Conservation (phyloP, 1,284 basidiomycete genomes). For the Fistulina hepatica region DNA sequence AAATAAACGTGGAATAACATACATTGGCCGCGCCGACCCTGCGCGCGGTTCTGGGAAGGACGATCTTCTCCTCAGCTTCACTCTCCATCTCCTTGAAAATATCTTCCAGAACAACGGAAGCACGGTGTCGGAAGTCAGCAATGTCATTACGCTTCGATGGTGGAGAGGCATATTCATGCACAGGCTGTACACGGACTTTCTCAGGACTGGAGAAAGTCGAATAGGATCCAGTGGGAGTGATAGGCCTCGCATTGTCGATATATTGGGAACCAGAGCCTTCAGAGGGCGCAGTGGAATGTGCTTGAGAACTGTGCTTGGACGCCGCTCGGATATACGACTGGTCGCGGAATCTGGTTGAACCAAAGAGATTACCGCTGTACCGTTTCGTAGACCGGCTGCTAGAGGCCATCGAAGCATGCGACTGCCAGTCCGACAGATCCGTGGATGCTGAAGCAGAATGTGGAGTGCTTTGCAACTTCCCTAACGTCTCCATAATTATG, state of each 20-base stretch:
- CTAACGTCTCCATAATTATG: slow-evolving; percentile 66
- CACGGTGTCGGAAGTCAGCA: slow-evolving; percentile 36
- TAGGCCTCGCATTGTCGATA: slow-evolving; percentile 36
- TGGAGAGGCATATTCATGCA: slow-evolving; percentile 21
- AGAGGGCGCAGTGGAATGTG: slow-evolving; percentile 39
- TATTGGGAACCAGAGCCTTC: slow-evolving; percentile 38
- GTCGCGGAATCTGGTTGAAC: slow-evolving; percentile 65
- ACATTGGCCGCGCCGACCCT: slow-evolving; percentile 24
- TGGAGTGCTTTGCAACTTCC: slow-evolving; percentile 14
- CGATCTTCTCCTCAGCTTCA: slow-evolving; percentile 57
- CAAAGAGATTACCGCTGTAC: slow-evolving; percentile 75
- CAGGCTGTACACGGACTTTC: slow-evolving; percentile 29
- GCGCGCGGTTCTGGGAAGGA: slow-evolving; percentile 54
- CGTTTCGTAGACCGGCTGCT: slow-evolving; percentile 41
- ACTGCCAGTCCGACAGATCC: slow-evolving; percentile 6
- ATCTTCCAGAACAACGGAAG: slow-evolving; percentile 60
- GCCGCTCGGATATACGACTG: slow-evolving; percentile 52
- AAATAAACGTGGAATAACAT: neutral
- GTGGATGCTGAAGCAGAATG: neutral
- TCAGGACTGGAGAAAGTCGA: slow-evolving; percentile 42
- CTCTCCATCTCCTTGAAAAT: slow-evolving; percentile 65
- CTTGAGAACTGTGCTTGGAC: slow-evolving; percentile 27
- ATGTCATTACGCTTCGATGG: slow-evolving; percentile 41
- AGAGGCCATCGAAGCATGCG: slow-evolving; percentile 37
- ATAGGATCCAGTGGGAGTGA: slow-evolving; percentile 31